Conservation (phyloP, 306 rosid species). For the Trichosanthes cucumerina region DNA sequence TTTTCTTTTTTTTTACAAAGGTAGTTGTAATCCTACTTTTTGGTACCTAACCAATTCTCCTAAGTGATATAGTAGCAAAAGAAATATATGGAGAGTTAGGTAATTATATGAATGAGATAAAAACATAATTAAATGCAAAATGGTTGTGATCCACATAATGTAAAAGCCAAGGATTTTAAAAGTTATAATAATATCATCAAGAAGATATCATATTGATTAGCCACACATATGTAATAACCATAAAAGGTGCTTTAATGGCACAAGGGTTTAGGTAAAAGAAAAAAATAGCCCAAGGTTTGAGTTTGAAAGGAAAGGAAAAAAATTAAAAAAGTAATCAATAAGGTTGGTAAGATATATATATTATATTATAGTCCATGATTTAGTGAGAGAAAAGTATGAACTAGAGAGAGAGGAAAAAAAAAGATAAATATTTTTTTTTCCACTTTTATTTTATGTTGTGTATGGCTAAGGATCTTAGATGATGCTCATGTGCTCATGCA, state of each 20-base stretch:
- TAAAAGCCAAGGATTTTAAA: not conserved
- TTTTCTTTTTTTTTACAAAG: too few species aligned
- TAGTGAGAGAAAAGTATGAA: not conserved
- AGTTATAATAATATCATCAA: not conserved
- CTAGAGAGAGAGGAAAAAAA: not conserved
- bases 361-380: slow-evolving; percentile 1
- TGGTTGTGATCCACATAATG: not conserved
- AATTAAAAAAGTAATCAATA: not conserved
- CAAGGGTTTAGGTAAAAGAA: not conserved
- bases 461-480: not conserved
- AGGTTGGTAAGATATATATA: not conserved
- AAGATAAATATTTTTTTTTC: not conserved
- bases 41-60: not conserved
- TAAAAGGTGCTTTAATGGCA: not conserved
- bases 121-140: not conserved
- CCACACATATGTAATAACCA: not conserved
- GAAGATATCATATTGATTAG: not conserved
- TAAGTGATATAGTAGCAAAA: not conserved
- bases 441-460: not conserved
- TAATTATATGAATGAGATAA: not conserved
- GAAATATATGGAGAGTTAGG: not conserved
- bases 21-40: not conserved
- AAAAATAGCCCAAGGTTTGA: not conserved
- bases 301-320: not conserved
- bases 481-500: not conserved